Evolutionary conservation across 495 filamentous ascomycete genomes (phyloP).

Genomic region (Chaetomium fimeti): DNA sequence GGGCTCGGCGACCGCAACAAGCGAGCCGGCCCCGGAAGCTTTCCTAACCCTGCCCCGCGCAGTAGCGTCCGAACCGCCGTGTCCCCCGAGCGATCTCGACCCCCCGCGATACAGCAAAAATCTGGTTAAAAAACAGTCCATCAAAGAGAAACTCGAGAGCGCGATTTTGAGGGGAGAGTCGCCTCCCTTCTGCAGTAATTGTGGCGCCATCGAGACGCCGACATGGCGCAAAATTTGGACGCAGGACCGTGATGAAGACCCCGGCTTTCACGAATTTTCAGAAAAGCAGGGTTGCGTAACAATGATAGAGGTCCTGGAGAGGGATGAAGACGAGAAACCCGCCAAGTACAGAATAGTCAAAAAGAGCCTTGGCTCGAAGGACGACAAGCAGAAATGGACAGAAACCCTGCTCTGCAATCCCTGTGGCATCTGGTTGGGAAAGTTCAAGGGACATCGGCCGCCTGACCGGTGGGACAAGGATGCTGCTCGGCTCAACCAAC

Average conservation of each 20-base stretch:
- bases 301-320: constrained; percentile 62
- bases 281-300: constrained; percentile 64
- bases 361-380: constrained; percentile 60
- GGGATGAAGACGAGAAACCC: constrained; percentile 57
- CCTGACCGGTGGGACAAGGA: constrained; percentile 77
- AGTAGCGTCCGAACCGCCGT: constrained; percentile 31
- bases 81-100: constrained; percentile 34
- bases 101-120: constrained; percentile 47
- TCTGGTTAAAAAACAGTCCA: constrained; percentile 57
- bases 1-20: constrained; percentile 21
- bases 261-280: constrained; percentile 62
- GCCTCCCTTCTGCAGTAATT: constrained; percentile 86
- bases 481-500: constrained; percentile 48
- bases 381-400: constrained; percentile 62
- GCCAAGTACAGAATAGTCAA: constrained; percentile 70
- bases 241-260: constrained; percentile 61
- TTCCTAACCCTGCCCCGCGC: constrained; percentile 21
- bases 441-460: constrained; percentile 81
- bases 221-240: constrained; percentile 91
- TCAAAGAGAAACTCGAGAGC: constrained; percentile 62
- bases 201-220: constrained; percentile 89
- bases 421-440: constrained; percentile 90
- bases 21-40: constrained; percentile 27
- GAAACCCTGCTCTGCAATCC: constrained; percentile 86
- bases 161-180: constrained; percentile 69